Percentiles rank a stretch among this genome's conserved stretches.
These are phyloP conservation scores for Colletotrichum camelliae DNA, from an alignment of 2,329 filamentous ascomycete species.

Conservation along the genomic window DNA sequence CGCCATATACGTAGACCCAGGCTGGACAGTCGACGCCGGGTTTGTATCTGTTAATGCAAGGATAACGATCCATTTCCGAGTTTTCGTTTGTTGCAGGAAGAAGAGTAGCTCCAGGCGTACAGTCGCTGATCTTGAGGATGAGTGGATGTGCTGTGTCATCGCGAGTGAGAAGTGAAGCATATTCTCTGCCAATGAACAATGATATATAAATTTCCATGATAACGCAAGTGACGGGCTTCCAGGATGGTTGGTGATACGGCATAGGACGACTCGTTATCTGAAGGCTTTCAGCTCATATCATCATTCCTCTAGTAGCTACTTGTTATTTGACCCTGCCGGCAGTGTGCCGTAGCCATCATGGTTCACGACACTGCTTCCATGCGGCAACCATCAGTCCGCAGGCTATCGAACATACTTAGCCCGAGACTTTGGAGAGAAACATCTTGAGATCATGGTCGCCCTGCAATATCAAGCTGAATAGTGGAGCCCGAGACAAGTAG, in stretches of 20 bases:
- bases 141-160: neutral
- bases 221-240: accelerated
- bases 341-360: neutral
- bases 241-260: neutral
- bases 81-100: neutral
- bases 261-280: neutral
- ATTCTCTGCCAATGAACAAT: neutral
- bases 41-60: neutral
- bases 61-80: neutral
- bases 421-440: neutral
- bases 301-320: neutral
- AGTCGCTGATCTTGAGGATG: accelerated
- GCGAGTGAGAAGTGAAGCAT: accelerated
- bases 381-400: neutral
- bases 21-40: neutral
- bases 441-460: neutral
- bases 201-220: neutral
- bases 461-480: neutral
- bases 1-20: neutral
- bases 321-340: neutral
- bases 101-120: accelerated
- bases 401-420: neutral
- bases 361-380: neutral
- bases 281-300: neutral
- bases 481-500: neutral